Percentiles rank a stretch among this genome's conserved stretches.
phyloP scores from a whole-genome alignment of 345 rosid species.

The Eucalyptus curtisii region DNA sequence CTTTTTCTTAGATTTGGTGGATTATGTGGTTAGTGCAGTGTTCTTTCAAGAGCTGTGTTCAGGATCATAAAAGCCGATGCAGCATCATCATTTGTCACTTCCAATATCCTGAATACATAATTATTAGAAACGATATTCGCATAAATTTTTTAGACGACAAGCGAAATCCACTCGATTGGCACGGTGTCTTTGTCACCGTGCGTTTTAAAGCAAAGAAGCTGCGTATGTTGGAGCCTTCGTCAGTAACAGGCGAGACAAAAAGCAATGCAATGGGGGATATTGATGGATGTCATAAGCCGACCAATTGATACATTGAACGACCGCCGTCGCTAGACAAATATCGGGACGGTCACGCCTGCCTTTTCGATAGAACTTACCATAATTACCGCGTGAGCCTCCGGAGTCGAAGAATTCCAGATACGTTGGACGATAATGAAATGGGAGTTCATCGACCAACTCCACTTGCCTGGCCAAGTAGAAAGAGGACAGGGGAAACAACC shows the following conservation, averaged over 20 bases:
- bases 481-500: not conserved
- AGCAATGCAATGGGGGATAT: not conserved
- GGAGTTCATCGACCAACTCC: not conserved
- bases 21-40: not conserved
- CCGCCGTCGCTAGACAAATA: not conserved
- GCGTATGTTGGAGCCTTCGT: not conserved
- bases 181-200: not conserved
- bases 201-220: not conserved
- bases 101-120: not conserved
- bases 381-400: not conserved
- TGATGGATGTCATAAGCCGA: not conserved
- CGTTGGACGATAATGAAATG: not conserved
- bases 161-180: not conserved
- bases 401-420: not conserved
- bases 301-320: not conserved
- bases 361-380: not conserved
- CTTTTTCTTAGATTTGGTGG: not conserved
- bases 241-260: accelerated
- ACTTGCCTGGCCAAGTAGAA: not conserved
- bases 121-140: not conserved
- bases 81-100: not conserved
- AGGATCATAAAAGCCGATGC: not conserved
- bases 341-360: not conserved
- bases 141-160: not conserved
- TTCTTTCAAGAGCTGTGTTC: not conserved